A percentile compares a stretch with the other conserved stretches of the same genome.
These are phyloP conservation scores for Tolypocladium inflatum DNA, from an alignment of 2,329 filamentous ascomycete genomes.

Conservation along the genomic window DNA sequence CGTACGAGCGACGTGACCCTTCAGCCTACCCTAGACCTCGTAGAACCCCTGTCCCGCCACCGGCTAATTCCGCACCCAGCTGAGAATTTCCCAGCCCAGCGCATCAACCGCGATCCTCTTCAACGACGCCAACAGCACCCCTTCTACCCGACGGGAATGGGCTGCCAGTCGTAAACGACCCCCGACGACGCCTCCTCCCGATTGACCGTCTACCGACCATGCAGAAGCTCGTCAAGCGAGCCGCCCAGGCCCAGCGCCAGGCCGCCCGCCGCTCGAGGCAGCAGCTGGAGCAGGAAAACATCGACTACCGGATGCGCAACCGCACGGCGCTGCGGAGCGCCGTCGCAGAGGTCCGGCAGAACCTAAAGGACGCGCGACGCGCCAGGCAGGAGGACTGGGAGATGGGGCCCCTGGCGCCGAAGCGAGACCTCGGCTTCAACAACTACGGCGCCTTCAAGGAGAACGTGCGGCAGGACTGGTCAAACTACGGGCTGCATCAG, in stretches of 20 bases:
- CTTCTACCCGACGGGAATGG: not conserved
- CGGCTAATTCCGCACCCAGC: not conserved
- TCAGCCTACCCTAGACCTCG: not conserved
- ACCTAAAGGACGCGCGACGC: slow-evolving; percentile 30
- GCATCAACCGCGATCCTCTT: not conserved
- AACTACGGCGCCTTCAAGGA: slow-evolving; percentile 47
- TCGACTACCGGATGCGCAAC: slow-evolving; percentile 18
- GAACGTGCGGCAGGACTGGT: slow-evolving; percentile 25
- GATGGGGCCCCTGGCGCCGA: slow-evolving; percentile 68
- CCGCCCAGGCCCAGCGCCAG: slow-evolving; percentile 57
- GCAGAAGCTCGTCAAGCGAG: slow-evolving; percentile 63
- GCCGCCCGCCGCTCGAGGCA: slow-evolving; percentile 38
- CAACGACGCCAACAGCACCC: not conserved
- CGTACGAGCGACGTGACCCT: not conserved
- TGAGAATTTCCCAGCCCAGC: not conserved
- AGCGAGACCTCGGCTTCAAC: slow-evolving; percentile 57
- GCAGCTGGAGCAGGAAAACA: slow-evolving; percentile 19
- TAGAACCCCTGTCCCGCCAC: not conserved
- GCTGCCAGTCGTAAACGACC: not conserved
- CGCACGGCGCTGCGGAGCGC: slow-evolving; percentile 20
- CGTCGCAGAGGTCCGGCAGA: slow-evolving; percentile 21
- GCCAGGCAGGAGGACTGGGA: slow-evolving; percentile 68
- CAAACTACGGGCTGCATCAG: slow-evolving; percentile 17
- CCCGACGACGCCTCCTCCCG: not conserved
- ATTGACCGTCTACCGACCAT: slow-evolving; percentile 30